Base-by-base conservation (phyloP, 441 rosid species). In the Euphorbia schlechtendalii region DNA sequence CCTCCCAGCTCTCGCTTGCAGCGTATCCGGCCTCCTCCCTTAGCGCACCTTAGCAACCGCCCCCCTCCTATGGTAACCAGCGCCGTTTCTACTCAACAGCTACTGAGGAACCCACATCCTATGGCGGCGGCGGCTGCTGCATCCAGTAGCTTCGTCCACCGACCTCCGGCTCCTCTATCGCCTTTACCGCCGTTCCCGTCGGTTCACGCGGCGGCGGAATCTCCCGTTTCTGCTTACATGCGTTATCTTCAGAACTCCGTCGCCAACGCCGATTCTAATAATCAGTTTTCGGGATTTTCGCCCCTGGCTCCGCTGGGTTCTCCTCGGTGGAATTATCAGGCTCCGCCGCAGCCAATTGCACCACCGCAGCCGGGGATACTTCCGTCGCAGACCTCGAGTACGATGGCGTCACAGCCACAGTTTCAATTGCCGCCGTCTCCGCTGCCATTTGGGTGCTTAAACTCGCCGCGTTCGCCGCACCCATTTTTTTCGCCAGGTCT, bases 11-110 rank as follows among this genome's bases (percentile, higher is more conserved):
- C 97, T 41, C 92, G 97, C 65, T 75, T 93, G 38, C 97, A 93
- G 63, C 85, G 93, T 61, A 93, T 93, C 66, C 96, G 97, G 7
- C 98, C 98, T 71, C 97, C 98, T 20, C 98, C 98, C 2, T 76
- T 93, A 20, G 83, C 81, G 9, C 85, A 86, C n/a, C 63, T 90
- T 72, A 70, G 71, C 82, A 83, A 79, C 75, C 96, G 90, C 7
- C 97, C 98, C 0, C 76, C 81, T 69, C 77, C 88, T 34, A 12
- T 75, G 84, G 64, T 88, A 55, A 76, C 81, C 61, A 71, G 71
- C 74, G 77, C 83, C 30, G 36, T 32, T 32, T 7, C 36, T 32
- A 3, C 36, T 32, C 36, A 32, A 32, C 36, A n/a, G n/a, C n/a
- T n/a, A n/a, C n/a, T n/a, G n/a, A n/a, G n/a, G n/a, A n/a, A n/a